Base-by-base conservation (phyloP, 2,329 filamentous ascomycete genomes). In the Coniochaeta hoffmannii region DNA sequence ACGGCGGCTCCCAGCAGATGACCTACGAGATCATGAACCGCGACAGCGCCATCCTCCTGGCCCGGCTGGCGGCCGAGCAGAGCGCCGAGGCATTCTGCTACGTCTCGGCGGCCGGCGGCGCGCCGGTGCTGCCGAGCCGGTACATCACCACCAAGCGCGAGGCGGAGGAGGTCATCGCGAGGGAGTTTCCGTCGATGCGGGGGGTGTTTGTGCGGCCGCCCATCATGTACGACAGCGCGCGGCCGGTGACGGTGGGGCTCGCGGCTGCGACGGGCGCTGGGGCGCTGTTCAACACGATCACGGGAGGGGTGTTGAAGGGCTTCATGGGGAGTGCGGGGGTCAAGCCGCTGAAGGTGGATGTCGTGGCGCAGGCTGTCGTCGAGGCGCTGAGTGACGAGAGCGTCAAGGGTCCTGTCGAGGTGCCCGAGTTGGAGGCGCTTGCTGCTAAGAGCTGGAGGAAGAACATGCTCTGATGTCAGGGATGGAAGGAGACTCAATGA, bases 21-120 rank as follows among this genome's bases (percentile, higher is more conserved):
- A 97, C 93, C 17, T 99, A 99, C 75, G 94, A 97, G 75, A 79
- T 91, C 58, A 97, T 99, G 90, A 99, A 99, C 74, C 83, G 94
- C 56, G 93, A 97, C 73, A 83, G 77, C 74, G 93, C 93, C 50
- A 83, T 97, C 58, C 81, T 87, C 55, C 79, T 97, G 14, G 94
- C 93, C 14, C 84, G 87, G 65, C 89, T 93, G 68, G 85, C 91
- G 1, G 79, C 80, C 26, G 74, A 74, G 32, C 82, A 83, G 57
- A 78, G 83, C 34, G 86, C 87, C 14, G 73, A 78, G 17, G 83
- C 85, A 0, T 97, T 96, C 68, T 84, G 87, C 57, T 97, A 90
- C 76, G 87, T 99, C 58, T 96, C 91, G 34, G 94, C 94, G 2
- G 89, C 90, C 0, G 90, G 80, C 1, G 93, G 90, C 3, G 89